Base-by-base conservation (phyloP, 768 basidiomycete species). In the Mrakia hoshinonis region DNA sequence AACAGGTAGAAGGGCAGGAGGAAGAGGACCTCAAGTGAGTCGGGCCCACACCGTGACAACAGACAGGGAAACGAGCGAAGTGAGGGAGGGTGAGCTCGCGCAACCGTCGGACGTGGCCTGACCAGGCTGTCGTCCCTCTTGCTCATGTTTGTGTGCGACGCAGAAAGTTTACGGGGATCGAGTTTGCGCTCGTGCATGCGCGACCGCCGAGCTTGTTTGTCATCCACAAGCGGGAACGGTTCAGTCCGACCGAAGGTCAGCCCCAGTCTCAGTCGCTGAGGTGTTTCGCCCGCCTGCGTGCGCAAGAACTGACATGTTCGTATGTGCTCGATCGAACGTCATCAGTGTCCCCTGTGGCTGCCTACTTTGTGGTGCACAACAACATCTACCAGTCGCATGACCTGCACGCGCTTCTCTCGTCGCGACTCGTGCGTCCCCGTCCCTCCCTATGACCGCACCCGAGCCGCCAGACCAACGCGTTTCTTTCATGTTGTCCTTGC, bases 381-480 rank as follows among this genome's bases (percentile, higher is more conserved):
- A 86, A 89, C 73, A 91, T 93, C 74, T 93, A 93, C 77, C 90
- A 90, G 77, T 86, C 90, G 0, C 92, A 92, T 12, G 88, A 91
- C 74, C 81, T 93, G 43, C 92, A 93, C 77, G 87, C 87, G 12
- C 83, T 94, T 2, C 81, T 94, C 51, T 91, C 91, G 63, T 91
- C 90, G 75, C 87, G 92, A 74, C 80, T 94, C 76, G 91, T 91
- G 77, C 76, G 83, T 76, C 7, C 5, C 26, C 31, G 24, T 65
- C 39, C 65, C 29, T 64, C 26, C 51, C n/a, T 70, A 15, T 34
- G n/a, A 18, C 36, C 15, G 58, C 51, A 5, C n/a, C n/a, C n/a
- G n/a, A n/a, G n/a, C n/a, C n/a, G n/a, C n/a, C n/a, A n/a, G n/a
- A n/a, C n/a, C n/a, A n/a, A n/a, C n/a, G n/a, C 46, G 77, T 15